These are phyloP conservation scores for Karstenula rhodostoma DNA, from an alignment of 2,329 filamentous ascomycete genomes.

Conservation along the genomic window DNA sequence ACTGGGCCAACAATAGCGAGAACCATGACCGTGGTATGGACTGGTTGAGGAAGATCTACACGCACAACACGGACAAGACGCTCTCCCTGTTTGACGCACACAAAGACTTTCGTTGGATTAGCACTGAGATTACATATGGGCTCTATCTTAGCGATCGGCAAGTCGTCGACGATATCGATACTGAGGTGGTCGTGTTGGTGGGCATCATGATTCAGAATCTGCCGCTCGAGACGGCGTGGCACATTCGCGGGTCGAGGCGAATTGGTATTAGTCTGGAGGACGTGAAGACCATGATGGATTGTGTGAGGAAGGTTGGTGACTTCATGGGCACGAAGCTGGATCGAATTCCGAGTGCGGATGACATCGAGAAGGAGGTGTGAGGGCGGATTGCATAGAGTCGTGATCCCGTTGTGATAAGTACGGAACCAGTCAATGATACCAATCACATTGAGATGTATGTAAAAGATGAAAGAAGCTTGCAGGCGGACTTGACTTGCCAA, in stretches of 20 bases:
- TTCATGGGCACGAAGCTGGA: conserved; percentile 25
- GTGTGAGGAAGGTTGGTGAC: conserved; percentile 28
- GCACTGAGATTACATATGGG: conserved; percentile 59
- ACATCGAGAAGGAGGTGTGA: conserved; percentile 27
- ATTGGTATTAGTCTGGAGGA: conserved; percentile 56
- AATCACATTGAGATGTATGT: not conserved
- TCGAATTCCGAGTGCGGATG: conserved; percentile 24
- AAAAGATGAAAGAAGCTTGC: not conserved
- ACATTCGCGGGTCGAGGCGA: conserved; percentile 58
- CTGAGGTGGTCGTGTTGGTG: conserved; percentile 60
- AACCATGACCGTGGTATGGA: conserved; percentile 60
- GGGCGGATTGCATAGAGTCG: not conserved
- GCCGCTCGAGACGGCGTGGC: conserved; percentile 60
- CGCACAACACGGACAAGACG: conserved; percentile 51
- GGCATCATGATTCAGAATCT: conserved; percentile 66
- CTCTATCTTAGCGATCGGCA: conserved; percentile 63
- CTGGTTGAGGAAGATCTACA: conserved; percentile 66
- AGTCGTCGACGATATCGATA: conserved; percentile 61
- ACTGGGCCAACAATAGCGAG: conserved; percentile 63
- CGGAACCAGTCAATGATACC: not conserved
- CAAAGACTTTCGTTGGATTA: conserved; percentile 28
- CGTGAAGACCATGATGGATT: conserved; percentile 49
- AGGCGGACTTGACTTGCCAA: not conserved
- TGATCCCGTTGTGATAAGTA: not conserved
- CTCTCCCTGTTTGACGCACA: conserved; percentile 27